phyloP scores from a whole-genome alignment of 805 yeast species.

The Metschnikowia lachancei region DNA sequence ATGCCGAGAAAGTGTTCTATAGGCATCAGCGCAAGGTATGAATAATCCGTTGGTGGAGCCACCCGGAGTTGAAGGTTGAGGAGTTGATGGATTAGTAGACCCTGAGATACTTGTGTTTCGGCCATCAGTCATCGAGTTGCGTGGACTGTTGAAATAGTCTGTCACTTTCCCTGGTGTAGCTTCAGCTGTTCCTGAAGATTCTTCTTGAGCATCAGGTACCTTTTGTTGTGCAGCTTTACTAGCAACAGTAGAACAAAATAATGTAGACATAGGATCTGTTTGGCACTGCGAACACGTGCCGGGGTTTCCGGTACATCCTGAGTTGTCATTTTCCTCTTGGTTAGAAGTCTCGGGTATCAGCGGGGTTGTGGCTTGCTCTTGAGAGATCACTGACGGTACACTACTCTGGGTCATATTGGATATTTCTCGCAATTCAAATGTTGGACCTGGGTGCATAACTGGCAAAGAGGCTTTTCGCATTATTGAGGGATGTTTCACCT shows the following conservation, averaged over 20 bases:
- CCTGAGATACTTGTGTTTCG: constrained; percentile 1
- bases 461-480: constrained; percentile 41
- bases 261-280: constrained; percentile 79
- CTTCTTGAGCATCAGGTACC: not conserved
- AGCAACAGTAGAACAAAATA: constrained; percentile 85
- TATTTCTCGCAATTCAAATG: constrained; percentile 49
- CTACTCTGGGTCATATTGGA: constrained; percentile 40
- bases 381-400: constrained; percentile 31
- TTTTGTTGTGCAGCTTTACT: constrained; percentile 37
- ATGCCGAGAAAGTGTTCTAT: constrained; percentile 80
- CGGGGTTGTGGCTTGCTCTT: not conserved
- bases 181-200: not conserved
- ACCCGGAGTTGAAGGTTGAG: constrained; percentile 19
- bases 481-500: constrained; percentile 25
- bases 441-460: constrained; percentile 64
- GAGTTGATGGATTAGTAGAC: constrained; percentile 19
- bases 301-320: constrained; percentile 80
- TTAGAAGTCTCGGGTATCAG: constrained; percentile 2
- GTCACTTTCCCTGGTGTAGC: constrained; percentile 6
- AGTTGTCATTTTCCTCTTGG: constrained; percentile 20
- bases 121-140: not conserved
- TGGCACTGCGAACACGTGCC: constrained; percentile 85
- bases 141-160: constrained; percentile 5
- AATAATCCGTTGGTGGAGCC: constrained; percentile 44
- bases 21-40: constrained; percentile 89